These are phyloP conservation scores for Colletotrichum neosansevieriae DNA, from an alignment of 2,329 filamentous ascomycete species.

Conservation along the genomic window DNA sequence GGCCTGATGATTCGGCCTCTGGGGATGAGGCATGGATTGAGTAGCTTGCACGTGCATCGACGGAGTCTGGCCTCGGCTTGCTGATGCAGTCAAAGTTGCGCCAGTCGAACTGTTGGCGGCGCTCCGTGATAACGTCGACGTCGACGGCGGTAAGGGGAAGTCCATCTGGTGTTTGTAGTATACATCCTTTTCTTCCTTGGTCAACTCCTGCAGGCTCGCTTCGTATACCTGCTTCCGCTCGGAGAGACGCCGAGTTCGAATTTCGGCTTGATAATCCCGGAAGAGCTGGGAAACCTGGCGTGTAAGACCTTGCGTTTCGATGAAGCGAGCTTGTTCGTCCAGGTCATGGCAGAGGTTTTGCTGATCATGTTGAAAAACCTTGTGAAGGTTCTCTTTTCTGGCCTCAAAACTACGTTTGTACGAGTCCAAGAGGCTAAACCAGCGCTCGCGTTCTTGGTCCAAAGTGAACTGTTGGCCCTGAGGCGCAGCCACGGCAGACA, in stretches of 20 bases:
- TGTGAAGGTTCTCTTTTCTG: slow-evolving; percentile 15
- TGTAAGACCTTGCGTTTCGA: not conserved
- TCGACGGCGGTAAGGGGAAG: slow-evolving; percentile 11
- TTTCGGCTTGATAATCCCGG: slow-evolving; percentile 23
- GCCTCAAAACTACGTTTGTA: slow-evolving; percentile 29
- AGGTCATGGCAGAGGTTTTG: slow-evolving; percentile 25
- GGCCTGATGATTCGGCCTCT: not conserved
- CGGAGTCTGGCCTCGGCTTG: not conserved
- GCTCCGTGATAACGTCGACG: not conserved
- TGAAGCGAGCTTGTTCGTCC: slow-evolving; percentile 19
- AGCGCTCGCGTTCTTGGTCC: slow-evolving; percentile 30
- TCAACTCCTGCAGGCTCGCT: not conserved
- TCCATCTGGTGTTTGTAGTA: slow-evolving; percentile 26
- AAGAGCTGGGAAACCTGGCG: slow-evolving; percentile 18
- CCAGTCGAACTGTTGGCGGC: not conserved
- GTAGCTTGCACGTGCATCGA: not conserved
- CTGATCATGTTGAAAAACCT: slow-evolving; percentile 13
- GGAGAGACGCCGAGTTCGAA: slow-evolving; percentile 26
- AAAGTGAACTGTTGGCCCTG: slow-evolving; percentile 15
- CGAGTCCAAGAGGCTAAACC: slow-evolving; percentile 20
- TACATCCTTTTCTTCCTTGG: slow-evolving; percentile 11
- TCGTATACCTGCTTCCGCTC: slow-evolving; percentile 18
- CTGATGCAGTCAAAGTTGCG: not conserved
- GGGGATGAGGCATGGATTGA: not conserved
- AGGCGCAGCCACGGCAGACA: not conserved